Evolutionary conservation across 2,329 filamentous ascomycete species (phyloP), one percentile per base, ranked within the genome.

Genomic region (Aureobasidium sp.): DNA sequence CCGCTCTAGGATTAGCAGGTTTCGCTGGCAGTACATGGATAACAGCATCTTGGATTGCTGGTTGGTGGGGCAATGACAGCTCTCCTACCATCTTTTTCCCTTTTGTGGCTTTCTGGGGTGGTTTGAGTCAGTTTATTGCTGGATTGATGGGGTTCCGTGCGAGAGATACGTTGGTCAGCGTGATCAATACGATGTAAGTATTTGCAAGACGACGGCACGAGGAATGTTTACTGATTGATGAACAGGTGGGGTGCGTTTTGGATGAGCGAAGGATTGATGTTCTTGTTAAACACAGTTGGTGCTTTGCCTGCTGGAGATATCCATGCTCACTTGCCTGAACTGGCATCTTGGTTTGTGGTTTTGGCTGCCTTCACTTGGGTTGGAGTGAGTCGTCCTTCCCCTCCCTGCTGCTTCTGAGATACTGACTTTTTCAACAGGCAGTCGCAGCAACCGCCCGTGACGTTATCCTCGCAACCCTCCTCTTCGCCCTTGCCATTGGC

Each of bases 21-120:
- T 71, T 70, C 60, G 66, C 70, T 3, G 66, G 69, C 55, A 67
- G 67, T 27, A 71, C 70, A 29, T 71, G 62, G 59, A 70, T 71
- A 41, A 68, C 69, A 7, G 57, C 66, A 23, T 64, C 64, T 41
- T 67, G 65, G 63, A 66, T 66, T 13, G 64, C 64, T 0, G 39
- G 29, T 3, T 66, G 65, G 64, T 70, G 66, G 66, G 68, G 67
- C 37, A 67, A 62, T 17, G 50, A 53, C 5, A 60, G 66, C 2
- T 68, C 66, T 12, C 68, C 69, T 0, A 63, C 62, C 6, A 66
- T 70, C n/a, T 69, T 69, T 65, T 70, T 71, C 53, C 69, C 69
- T 2, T 71, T 70, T 44, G 65, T 71, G 6, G 64, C 52, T 8
- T 66, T 70, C 12, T 70, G 66, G 32, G 69, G 69, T 6, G 69